Percentiles rank a stretch among this genome's conserved stretches.
phyloP scores from a whole-genome alignment of 129 eudicot genomes.

The sunflower (Helianthus annuus) region HanXRQr2.0-SUNRISE NC_035438.2:123531401-123531900 shows the following conservation, averaged over 20 bases:
- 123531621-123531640: conserved; percentile 19
- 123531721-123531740: conserved; percentile 18
- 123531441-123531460: conserved; percentile 43
- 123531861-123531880: neutral
- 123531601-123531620: conserved; percentile 22
- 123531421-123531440: conserved; percentile 41
- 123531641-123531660: conserved; percentile 25
- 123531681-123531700: conserved; percentile 21
- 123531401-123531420: conserved; percentile 57
- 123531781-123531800: conserved; percentile 18
- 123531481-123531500: conserved; percentile 67
- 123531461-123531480: conserved; percentile 54
- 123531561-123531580: neutral
- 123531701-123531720: conserved; percentile 29
- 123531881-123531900: conserved; percentile 12
- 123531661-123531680: conserved; percentile 16
- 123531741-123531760: conserved; percentile 15
- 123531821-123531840: conserved; percentile 4
- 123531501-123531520: conserved; percentile 59
- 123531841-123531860: no score
- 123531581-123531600: conserved; percentile 18
- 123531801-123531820: neutral
- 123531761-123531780: neutral
- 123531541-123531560: neutral
- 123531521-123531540: conserved; percentile 36